Percentiles rank a stretch among this genome's conserved stretches.
Evolutionary conservation across 768 basidiomycete species (phyloP).

Genomic region (Omphalotus guepiniiformis): DNA sequence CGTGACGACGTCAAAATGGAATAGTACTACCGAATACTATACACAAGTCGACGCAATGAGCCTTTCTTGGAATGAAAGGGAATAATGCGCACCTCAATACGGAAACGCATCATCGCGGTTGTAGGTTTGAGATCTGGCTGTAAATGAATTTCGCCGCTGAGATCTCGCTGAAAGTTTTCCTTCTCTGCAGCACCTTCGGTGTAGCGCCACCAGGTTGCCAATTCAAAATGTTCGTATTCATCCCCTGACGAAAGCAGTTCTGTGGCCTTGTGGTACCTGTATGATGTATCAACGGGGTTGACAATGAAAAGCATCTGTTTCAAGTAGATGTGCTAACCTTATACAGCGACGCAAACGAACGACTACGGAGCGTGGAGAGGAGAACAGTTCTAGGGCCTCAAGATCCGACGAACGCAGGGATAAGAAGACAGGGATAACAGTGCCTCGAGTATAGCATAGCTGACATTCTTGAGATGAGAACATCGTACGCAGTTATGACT

Average conservation of each 20-base stretch:
- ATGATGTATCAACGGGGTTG: too few species aligned
- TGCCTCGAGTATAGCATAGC: constrained; percentile 14
- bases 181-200: not conserved
- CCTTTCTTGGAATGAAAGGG: not conserved
- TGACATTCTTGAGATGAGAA: not conserved
- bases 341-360: constrained; percentile 7
- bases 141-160: constrained; percentile 8
- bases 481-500: too few species aligned
- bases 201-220: constrained; percentile 30
- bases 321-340: not conserved
- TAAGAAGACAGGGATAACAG: constrained; percentile 11
- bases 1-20: constrained; percentile 29
- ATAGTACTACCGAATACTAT: constrained; percentile 35
- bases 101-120: constrained; percentile 2
- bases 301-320: not conserved
- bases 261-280: too few species aligned
- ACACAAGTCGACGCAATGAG: not conserved
- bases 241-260: too few species aligned
- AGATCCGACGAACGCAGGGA: constrained; percentile 2
- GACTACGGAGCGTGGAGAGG: constrained; percentile 1
- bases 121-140: constrained; percentile 10
- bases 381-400: constrained; percentile 12
- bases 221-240: constrained; percentile 21
- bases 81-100: not conserved
- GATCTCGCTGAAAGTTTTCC: not conserved